Evolutionary conservation across 2,329 filamentous ascomycete species (phyloP), one percentile per base, ranked within the genome.

Genomic region (Fonsecaea erecta): DNA sequence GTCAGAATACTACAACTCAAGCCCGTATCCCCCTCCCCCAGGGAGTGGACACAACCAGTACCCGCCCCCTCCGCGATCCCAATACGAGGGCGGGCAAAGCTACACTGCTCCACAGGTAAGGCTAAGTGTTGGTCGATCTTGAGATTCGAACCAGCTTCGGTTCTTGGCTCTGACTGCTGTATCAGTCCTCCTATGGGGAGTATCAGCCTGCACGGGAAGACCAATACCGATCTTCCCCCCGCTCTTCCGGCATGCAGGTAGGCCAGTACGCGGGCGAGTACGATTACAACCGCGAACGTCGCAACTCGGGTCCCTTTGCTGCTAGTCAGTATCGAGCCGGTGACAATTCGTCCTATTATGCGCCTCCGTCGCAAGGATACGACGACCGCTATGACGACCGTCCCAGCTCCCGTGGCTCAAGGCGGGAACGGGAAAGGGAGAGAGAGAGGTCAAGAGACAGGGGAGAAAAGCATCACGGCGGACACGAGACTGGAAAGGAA

Each of bases 401-500:
- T 8, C 52, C 67, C 4, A 63, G 64, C 32, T 67, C 64, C 6
- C 24, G 64, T 35, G 60, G 61, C 8, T 68, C 68, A 30, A 53
- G 63, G 30, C 53, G 60, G 32, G 67, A 62, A 52, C 62, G 63
- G 40, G 62, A 62, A 30, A 58, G 64, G 30, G 37, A 54, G 21
- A 48, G 64, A 32, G 60, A 55, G 6, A 24, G 52, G 16, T 66
- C 67, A 14, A 32, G 67, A 46, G 61, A 62, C n/a, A 48, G 60
- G 18, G 58, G 53, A 9, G 63, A 68, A 30, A 67, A 70, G 21
- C 52, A 69, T 18, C 59, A 70, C 14, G 71, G 70, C 1, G 66
- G 71, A 32, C 62, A 65, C 14, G 73, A 75, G 55, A 75, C 74
- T 8, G 76, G 77, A 24, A 77, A 73, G 51, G 75, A 75, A 18